Evolutionary conservation across 2,329 filamentous ascomycete species (phyloP).

Genomic region (Chrysoporthe austroafricana): DNA sequence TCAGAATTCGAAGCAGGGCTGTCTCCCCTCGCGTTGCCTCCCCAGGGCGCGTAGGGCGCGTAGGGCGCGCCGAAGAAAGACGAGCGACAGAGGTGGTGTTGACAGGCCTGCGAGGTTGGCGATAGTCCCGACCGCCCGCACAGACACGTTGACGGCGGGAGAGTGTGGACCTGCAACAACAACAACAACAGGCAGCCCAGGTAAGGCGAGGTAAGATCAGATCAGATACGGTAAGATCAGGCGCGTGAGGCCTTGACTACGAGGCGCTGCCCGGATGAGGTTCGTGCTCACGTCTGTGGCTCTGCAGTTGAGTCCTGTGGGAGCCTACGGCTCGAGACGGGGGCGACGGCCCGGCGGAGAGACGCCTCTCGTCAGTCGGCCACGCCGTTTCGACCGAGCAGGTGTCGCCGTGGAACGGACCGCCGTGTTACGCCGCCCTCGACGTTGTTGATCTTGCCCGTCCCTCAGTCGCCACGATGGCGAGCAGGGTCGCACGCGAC

Average conservation of each 20-base stretch:
- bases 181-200: neutral
- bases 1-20: neutral
- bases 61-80: neutral
- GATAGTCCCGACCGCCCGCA: neutral
- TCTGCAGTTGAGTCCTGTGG: neutral
- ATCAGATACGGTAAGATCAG: neutral
- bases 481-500: neutral
- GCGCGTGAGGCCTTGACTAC: neutral
- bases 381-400: neutral
- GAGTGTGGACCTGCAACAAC: neutral
- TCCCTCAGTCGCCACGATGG: neutral
- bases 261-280: neutral
- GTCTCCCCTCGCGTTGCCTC: neutral
- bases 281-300: neutral
- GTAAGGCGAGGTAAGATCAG: constrained; percentile 1
- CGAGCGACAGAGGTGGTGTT: neutral
- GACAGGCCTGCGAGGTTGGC: neutral
- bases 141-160: neutral
- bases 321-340: neutral
- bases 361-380: neutral
- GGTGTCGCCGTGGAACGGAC: neutral
- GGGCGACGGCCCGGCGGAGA: neutral
- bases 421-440: neutral
- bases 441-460: neutral
- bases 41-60: neutral